Conservation (phyloP, 306 rosid genomes). For the Benincasa hispida region DNA sequence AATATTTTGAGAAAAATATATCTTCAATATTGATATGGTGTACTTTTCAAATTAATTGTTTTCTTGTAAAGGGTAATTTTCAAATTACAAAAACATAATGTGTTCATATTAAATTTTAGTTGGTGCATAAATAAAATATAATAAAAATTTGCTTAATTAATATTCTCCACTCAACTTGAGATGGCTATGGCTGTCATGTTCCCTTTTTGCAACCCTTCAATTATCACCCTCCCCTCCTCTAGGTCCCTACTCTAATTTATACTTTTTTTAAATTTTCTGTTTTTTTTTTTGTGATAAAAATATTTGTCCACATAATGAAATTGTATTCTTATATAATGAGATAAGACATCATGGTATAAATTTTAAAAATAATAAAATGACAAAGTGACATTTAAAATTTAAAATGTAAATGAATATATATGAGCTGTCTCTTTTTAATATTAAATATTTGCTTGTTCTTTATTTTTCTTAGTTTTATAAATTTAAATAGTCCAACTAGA, state of each 20-base stretch:
- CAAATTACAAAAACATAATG: no score
- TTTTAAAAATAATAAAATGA: background rate
- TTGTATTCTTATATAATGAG: background rate
- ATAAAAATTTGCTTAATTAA: background rate
- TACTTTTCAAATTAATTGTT: no score
- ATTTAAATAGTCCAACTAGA: background rate
- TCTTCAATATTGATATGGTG: no score
- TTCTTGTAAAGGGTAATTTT: no score
- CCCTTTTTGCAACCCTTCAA: background rate
- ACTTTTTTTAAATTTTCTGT: background rate
- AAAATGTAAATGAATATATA: background rate
- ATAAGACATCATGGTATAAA: background rate
- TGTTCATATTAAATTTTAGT: background rate
- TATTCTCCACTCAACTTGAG: background rate
- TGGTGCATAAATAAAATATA: background rate
- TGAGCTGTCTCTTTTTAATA: background rate
- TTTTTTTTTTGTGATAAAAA: background rate
- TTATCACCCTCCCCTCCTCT: background rate
- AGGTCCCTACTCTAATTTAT: constrained; percentile 4
- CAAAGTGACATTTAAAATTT: background rate
- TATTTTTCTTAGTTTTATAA: background rate
- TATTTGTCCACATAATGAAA: background rate
- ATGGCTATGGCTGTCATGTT: background rate
- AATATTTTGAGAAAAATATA: no score
- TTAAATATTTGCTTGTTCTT: background rate